phyloP scores from a whole-genome alignment of 1,284 basidiomycete genomes.

The Ganoderma boninense region DNA sequence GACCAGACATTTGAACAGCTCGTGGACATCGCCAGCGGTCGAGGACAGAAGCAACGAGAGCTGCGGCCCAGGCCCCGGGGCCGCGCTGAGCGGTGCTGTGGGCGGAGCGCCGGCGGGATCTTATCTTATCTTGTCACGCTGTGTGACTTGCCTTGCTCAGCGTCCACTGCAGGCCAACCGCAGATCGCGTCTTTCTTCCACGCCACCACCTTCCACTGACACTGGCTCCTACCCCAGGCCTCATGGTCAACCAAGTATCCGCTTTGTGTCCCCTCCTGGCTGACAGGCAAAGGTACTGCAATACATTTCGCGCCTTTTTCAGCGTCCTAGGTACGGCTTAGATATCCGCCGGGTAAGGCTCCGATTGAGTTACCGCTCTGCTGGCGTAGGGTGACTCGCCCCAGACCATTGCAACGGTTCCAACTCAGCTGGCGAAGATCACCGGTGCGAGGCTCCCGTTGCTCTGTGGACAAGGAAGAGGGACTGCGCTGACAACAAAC shows the following conservation, averaged over 20 bases:
- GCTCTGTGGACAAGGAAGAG: constrained; percentile 9
- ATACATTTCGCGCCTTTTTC: background rate
- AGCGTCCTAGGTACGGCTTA: constrained; percentile 7
- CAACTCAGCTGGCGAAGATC: constrained; percentile 6
- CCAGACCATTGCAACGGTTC: background rate
- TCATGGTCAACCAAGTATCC: background rate
- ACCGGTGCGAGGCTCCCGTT: background rate
- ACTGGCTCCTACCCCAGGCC: background rate
- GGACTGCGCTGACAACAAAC: constrained; percentile 23
- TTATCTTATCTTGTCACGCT: constrained; percentile 19
- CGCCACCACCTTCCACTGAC: background rate
- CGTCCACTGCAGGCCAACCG: background rate
- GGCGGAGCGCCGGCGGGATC: constrained; percentile 6
- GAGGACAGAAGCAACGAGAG: constrained; percentile 19
- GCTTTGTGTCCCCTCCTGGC: background rate
- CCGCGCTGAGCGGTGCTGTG: too few species aligned
- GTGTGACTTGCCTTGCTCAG: background rate
- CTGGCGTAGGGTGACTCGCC: too few species aligned
- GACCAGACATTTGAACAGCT: constrained; percentile 36
- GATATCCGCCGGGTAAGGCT: background rate
- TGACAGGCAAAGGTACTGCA: background rate
- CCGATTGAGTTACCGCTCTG: background rate
- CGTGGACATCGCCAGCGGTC: constrained; percentile 17
- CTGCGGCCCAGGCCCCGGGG: background rate
- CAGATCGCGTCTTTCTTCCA: background rate